Evolutionary conservation across 345 rosid species (phyloP).

Genomic region (Citrus reticulata): DNA sequence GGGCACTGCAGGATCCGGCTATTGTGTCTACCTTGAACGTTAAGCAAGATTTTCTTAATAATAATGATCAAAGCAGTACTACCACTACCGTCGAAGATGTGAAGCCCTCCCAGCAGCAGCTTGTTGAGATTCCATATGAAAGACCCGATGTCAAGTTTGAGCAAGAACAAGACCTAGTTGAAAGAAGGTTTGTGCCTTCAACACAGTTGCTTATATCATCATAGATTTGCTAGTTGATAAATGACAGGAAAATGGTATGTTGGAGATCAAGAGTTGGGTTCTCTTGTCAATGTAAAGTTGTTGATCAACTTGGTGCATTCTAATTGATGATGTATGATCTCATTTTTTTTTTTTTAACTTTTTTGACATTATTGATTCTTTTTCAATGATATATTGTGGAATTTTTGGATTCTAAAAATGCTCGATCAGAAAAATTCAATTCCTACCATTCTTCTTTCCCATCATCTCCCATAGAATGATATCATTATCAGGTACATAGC

Average conservation of each 20-base stretch:
- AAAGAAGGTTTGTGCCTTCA: slow-evolving; percentile 47
- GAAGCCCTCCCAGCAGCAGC: slow-evolving; percentile 26
- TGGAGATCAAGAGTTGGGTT: slow-evolving; percentile 1
- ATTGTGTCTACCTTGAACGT: slow-evolving; percentile 22
- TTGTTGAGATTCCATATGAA: slow-evolving; percentile 36
- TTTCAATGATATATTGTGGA: neutral
- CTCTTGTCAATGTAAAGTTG: neutral
- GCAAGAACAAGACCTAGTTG: slow-evolving; percentile 32
- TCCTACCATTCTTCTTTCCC: neutral
- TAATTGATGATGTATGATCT: neutral
- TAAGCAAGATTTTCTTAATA: slow-evolving; percentile 27
- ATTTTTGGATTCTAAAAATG: neutral
- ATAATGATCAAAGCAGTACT: slow-evolving; percentile 18
- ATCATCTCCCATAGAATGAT: neutral
- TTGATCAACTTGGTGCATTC: neutral
- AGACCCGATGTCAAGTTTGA: slow-evolving; percentile 35
- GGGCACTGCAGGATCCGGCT: slow-evolving; percentile 37
- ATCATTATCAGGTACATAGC: neutral
- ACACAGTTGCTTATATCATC: slow-evolving; percentile 59
- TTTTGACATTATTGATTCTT: neutral
- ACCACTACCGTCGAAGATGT: slow-evolving; percentile 10
- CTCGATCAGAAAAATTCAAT: neutral
- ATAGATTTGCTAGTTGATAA: slow-evolving; percentile 15
- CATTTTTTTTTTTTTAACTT: neutral
- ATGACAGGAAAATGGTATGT: neutral